These are phyloP conservation scores for Andrographis paniculata DNA, from an alignment of 305 asterid genomes.

Conservation along the genomic window DNA sequence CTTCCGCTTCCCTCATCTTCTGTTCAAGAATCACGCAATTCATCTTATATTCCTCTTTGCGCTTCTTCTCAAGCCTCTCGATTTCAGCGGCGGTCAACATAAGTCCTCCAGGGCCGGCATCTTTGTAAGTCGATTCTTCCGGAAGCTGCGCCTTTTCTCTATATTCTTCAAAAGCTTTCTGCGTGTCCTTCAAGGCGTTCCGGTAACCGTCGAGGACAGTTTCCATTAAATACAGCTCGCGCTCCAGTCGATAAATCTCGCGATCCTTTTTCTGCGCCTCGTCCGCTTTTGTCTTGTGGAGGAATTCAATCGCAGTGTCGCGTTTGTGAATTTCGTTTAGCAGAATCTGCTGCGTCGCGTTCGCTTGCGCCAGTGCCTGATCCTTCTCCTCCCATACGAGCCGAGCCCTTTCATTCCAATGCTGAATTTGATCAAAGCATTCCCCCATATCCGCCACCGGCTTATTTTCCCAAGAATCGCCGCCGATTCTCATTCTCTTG, in stretches of 20 bases:
- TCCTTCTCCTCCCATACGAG: conserved; percentile 38
- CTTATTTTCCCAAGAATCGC: conserved; percentile 40
- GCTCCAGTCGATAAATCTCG: conserved; percentile 46
- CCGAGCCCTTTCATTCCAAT: conserved; percentile 33
- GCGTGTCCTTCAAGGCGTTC: conserved; percentile 52
- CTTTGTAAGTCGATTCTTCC: conserved; percentile 65
- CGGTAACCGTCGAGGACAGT: conserved; percentile 53
- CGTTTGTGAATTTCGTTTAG: conserved; percentile 57
- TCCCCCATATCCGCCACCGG: conserved; percentile 40
- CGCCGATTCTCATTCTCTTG: conserved; percentile 59
- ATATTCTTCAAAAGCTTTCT: conserved; percentile 53
- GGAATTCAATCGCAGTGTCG: conserved; percentile 34
- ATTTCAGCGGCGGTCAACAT: conserved; percentile 54
- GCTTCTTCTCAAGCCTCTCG: conserved; percentile 40
- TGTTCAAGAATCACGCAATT: conserved; percentile 36
- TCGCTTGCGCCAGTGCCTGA: conserved; percentile 26
- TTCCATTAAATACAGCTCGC: conserved; percentile 55
- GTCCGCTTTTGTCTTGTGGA: conserved; percentile 49
- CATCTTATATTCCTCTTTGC: conserved; percentile 53
- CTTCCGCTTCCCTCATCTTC: conserved; percentile 42
- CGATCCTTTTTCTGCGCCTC: conserved; percentile 51
- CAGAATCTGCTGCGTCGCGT: conserved; percentile 39
- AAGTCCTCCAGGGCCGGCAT: conserved; percentile 67
- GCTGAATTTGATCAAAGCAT: conserved; percentile 52
- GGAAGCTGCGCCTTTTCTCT: conserved; percentile 40